Percentiles rank a stretch among this genome's conserved stretches.
phyloP scores from a whole-genome alignment of 1,139 yeast species.

The Barnettozyma hawaiiensis region DNA sequence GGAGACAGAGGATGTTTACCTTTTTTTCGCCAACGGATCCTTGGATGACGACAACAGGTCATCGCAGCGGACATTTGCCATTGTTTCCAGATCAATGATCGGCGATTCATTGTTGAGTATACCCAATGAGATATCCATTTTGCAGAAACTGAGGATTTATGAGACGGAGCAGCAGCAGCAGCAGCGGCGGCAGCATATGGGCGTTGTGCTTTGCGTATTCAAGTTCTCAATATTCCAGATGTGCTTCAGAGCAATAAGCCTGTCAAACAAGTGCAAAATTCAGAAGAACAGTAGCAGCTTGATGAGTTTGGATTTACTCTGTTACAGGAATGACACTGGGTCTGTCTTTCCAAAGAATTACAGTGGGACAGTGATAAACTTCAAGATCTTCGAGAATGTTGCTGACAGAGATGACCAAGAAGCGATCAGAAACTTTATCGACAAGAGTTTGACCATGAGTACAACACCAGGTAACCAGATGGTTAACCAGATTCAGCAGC shows the following conservation, averaged over 20 bases:
- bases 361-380: conserved; percentile 58
- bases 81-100: conserved; percentile 62
- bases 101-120: conserved; percentile 65
- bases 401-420: conserved; percentile 27
- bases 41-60: background rate
- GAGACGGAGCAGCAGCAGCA: no score
- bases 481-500: conserved; percentile 4
- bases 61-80: conserved; percentile 29
- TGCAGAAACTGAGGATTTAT: conserved; percentile 45
- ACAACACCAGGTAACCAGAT: conserved; percentile 8
- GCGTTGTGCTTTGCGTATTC: conserved; percentile 1
- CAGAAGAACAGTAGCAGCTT: conserved; percentile 46
- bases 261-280: conserved; percentile 56
- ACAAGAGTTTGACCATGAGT: conserved; percentile 5
- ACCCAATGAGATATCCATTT: conserved; percentile 57
- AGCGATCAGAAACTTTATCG: conserved; percentile 20
- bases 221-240: conserved; percentile 50
- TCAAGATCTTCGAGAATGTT: conserved; percentile 48
- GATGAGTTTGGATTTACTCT: conserved; percentile 30
- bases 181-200: no score
- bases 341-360: conserved; percentile 33
- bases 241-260: conserved; percentile 46
- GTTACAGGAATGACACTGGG: conserved; percentile 24
- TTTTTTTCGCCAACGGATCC: conserved; percentile 29
- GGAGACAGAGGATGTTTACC: conserved; percentile 52